Conservation (phyloP, 768 basidiomycete species). For the Fibroporia radiculosa region DNA sequence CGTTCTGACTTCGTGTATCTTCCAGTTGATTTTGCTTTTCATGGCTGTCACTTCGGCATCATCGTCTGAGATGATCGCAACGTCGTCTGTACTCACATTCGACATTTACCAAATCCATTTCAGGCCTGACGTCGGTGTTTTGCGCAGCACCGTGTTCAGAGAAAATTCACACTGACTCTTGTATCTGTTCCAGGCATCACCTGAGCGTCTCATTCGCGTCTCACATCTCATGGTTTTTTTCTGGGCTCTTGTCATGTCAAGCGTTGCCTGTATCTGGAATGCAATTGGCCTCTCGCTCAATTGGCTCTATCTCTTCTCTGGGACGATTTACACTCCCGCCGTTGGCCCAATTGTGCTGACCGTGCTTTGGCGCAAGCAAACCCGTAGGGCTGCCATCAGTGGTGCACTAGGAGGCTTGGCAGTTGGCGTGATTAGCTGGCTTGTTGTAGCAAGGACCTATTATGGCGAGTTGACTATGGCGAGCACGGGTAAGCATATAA, state of each 20-base stretch:
- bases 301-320: constrained; percentile 1
- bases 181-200: not conserved
- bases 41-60: constrained; percentile 22
- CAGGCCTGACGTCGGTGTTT: not conserved
- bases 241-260: not conserved
- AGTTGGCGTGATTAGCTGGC: not conserved
- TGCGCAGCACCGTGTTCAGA: not conserved
- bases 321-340: not conserved
- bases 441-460: not conserved
- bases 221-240: not conserved
- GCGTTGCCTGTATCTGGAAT: constrained; percentile 1
- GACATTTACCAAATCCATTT: constrained; percentile 1
- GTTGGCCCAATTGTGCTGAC: not conserved
- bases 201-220: not conserved
- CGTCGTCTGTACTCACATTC: constrained; percentile 15
- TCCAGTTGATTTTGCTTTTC: constrained; percentile 18
- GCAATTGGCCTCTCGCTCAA: constrained; percentile 1
- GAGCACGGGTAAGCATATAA: not conserved
- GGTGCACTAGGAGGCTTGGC: not conserved
- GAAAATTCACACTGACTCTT: not conserved
- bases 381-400: not conserved
- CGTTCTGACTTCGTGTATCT: not conserved
- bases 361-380: constrained; percentile 1
- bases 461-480: not conserved
- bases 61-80: constrained; percentile 21